These are phyloP conservation scores for Scutellaria baicalensis DNA, from an alignment of 257 asterid genomes.

Conservation along the genomic window DNA sequence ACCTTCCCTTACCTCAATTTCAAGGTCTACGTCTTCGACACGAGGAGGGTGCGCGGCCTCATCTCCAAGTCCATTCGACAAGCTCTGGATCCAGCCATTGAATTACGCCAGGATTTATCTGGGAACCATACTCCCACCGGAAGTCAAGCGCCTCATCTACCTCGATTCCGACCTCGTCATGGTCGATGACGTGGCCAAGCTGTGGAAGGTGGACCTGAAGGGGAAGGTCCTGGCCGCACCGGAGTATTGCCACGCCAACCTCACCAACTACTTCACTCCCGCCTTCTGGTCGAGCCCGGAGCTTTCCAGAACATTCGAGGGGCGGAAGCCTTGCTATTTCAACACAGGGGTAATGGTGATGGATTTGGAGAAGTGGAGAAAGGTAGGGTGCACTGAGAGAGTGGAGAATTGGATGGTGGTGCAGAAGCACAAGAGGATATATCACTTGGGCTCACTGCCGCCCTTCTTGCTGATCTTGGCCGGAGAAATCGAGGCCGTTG, in stretches of 20 bases:
- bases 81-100: constrained; percentile 32
- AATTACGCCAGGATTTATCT: constrained; percentile 32
- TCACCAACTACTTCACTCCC: constrained; percentile 27
- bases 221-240: constrained; percentile 28
- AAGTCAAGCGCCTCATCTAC: constrained; percentile 26
- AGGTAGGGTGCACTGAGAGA: constrained; percentile 17
- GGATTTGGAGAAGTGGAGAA: constrained; percentile 35
- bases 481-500: constrained; percentile 29
- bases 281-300: constrained; percentile 22
- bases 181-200: constrained; percentile 28
- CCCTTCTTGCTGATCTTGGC: constrained; percentile 32
- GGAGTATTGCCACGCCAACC: constrained; percentile 30
- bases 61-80: constrained; percentile 38
- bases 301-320: constrained; percentile 14
- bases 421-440: constrained; percentile 34
- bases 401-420: constrained; percentile 42
- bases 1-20: constrained; percentile 41
- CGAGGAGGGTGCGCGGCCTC: constrained; percentile 16
- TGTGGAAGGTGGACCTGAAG: constrained; percentile 24
- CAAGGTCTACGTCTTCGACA: constrained; percentile 23
- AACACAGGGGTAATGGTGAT: constrained; percentile 41
- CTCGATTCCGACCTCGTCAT: constrained; percentile 31
- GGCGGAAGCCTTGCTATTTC: constrained; percentile 37
- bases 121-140: constrained; percentile 9
- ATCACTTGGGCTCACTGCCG: constrained; percentile 37